Evolutionary conservation across 2,329 filamentous ascomycete species (phyloP).

Genomic region (Aspergillus uvarum): DNA sequence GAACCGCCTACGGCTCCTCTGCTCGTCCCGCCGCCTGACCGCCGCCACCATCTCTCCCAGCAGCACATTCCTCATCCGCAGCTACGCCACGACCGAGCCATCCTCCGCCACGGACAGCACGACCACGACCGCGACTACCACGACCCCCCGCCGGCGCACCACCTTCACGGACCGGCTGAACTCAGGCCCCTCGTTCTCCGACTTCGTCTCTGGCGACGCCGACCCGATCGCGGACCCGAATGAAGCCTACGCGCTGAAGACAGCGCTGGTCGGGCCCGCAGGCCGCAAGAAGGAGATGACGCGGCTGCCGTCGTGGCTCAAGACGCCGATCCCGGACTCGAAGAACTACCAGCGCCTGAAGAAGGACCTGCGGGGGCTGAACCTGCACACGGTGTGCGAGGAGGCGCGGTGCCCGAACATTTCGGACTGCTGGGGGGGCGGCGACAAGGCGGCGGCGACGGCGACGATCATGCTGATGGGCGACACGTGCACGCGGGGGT

Average conservation of each 20-base stretch:
- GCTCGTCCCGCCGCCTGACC: conserved; percentile 25
- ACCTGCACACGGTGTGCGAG: conserved; percentile 94
- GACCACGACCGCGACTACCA: conserved; percentile 29
- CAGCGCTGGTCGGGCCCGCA: conserved; percentile 60
- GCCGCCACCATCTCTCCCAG: conserved; percentile 15
- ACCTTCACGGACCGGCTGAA: conserved; percentile 64
- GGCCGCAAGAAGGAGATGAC: conserved; percentile 66
- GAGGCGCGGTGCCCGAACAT: conserved; percentile 98
- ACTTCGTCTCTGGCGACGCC: conserved; percentile 56
- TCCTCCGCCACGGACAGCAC: conserved; percentile 33
- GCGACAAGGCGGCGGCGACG: conserved; percentile 82
- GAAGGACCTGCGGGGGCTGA: conserved; percentile 82
- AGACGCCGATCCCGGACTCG: conserved; percentile 85
- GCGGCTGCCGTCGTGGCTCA: conserved; percentile 88
- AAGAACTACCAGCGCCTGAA: conserved; percentile 95
- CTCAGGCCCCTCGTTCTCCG: conserved; percentile 62
- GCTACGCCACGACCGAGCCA: conserved; percentile 42
- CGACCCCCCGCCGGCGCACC: conserved; percentile 58
- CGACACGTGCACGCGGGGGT: conserved; percentile 94
- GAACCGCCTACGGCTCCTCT: conserved; percentile 33
- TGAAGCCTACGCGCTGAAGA: conserved; percentile 61
- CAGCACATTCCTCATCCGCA: conserved; percentile 25
- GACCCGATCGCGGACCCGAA: conserved; percentile 43
- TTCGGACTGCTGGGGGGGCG: conserved; percentile 95
- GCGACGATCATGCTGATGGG: conserved; percentile 99